Evolutionary conservation across 1,284 basidiomycete genomes (phyloP), one percentile per base, ranked within the genome.

Genomic region (Cryptococcus sp.): DNA sequence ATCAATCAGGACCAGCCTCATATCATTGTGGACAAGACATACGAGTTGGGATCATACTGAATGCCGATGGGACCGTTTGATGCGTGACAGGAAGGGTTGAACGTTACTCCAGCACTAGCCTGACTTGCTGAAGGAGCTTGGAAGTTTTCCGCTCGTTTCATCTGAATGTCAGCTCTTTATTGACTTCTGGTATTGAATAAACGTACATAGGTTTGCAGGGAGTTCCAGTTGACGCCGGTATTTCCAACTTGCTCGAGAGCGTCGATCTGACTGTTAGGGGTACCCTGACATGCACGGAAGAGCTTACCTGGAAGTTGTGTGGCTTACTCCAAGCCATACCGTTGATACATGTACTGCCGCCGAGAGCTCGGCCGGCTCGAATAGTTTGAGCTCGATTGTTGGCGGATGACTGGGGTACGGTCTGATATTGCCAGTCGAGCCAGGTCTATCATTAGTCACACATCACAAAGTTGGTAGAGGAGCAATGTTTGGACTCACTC

Each of bases 281-380:
- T n/a, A 37, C 14, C n/a, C 32, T 4, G 11, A 11, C 28, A 16
- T 10, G 18, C 7, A 13, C 10, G 19, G 23, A 22, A 22, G 16
- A 10, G 37, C 50, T 23, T 22, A 55, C 56, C 51, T 66, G 66
- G 59, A 67, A 70, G 10, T 24, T 42, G 46, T 72, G 66, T 1
- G 68, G 68, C 50, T 70, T 72, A 32, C 56, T 65, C 63, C 66
- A 70, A 4, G 73, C 73, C 57, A 75, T 57, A 21, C 73, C 73
- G 49, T 75, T 75, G 62, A 75, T 74, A 11, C 57, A 49, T 3
- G 73, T 75, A 41, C 61, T 65, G 0, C 73, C 73, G 2, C 73
- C 73, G 7, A 75, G 57, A 0, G 59, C 41, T 43, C 41, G 41
- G 2, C 66, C 66, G 18, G 59, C 48, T 7, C 63, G 57, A 28